Conservation (phyloP, 2,329 filamentous ascomycete genomes). For the Fusarium mangiferae region DNA sequence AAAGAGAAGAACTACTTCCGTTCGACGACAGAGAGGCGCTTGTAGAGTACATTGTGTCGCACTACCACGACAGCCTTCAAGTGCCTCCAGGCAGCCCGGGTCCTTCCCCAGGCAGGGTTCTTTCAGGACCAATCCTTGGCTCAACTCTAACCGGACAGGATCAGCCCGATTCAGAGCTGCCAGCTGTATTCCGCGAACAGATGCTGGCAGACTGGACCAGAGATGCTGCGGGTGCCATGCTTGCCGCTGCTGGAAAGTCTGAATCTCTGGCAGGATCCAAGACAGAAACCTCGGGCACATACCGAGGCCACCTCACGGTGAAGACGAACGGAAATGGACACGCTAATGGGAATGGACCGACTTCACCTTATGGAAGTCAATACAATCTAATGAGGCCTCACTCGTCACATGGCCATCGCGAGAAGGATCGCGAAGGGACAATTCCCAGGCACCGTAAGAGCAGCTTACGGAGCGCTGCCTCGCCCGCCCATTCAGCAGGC, state of each 20-base stretch:
- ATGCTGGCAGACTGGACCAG: slow-evolving; percentile 85
- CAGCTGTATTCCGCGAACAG: slow-evolving; percentile 74
- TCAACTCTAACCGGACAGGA: slow-evolving; percentile 55
- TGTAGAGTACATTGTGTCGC: slow-evolving; percentile 77
- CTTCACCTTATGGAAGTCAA: slow-evolving; percentile 62
- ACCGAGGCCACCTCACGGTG: slow-evolving; percentile 67
- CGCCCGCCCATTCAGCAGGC: slow-evolving; percentile 56
- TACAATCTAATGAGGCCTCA: slow-evolving; percentile 60
- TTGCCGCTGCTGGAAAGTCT: slow-evolving; percentile 76
- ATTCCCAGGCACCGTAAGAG: slow-evolving; percentile 61
- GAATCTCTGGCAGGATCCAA: slow-evolving; percentile 81
- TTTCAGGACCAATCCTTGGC: slow-evolving; percentile 70
- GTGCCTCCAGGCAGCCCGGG: slow-evolving; percentile 78
- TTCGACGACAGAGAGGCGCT: slow-evolving; percentile 79
- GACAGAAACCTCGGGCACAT: slow-evolving; percentile 66
- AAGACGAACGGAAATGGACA: slow-evolving; percentile 53
- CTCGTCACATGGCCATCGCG: slow-evolving; percentile 54
- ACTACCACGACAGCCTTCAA: slow-evolving; percentile 71
- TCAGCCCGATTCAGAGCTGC: slow-evolving; percentile 66
- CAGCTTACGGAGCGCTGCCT: slow-evolving; percentile 63
- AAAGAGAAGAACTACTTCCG: slow-evolving; percentile 73
- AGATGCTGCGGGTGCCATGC: slow-evolving; percentile 74
- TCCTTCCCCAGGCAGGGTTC: slow-evolving; percentile 72
- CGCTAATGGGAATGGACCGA: slow-evolving; percentile 48
- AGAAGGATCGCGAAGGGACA: slow-evolving; percentile 47